phyloP scores from a whole-genome alignment of 2,329 filamentous ascomycete genomes.

The Didymellaceae sp. region DNA sequence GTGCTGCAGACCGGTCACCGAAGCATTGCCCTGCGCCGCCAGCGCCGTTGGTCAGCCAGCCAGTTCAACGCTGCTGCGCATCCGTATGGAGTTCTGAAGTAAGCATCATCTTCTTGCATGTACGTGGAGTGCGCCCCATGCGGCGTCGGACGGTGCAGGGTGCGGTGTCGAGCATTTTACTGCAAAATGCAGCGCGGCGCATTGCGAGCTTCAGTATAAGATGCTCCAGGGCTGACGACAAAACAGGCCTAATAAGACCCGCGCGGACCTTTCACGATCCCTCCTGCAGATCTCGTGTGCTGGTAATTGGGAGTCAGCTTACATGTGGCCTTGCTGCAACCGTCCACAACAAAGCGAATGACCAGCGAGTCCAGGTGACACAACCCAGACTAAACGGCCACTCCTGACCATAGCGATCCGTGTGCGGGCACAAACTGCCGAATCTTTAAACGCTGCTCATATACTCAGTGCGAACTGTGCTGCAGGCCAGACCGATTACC shows the following conservation, averaged over 20 bases:
- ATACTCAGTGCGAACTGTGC: conserved; percentile 20
- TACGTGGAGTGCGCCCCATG: conserved; percentile 16
- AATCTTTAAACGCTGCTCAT: conserved; percentile 17
- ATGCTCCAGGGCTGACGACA: conserved; percentile 32
- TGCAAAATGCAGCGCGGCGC: conserved; percentile 2
- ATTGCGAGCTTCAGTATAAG: conserved; percentile 19
- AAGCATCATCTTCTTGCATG: conserved; percentile 24
- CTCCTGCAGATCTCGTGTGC: conserved; percentile 42
- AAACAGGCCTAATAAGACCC: conserved; percentile 39
- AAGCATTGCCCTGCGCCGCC: conserved; percentile 16
- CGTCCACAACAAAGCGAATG: conserved; percentile 46
- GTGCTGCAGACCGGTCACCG: conserved; percentile 3
- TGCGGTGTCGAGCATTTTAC: conserved; percentile 6
- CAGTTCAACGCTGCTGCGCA: conserved; percentile 19
- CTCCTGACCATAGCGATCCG: conserved; percentile 21
- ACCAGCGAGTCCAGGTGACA: conserved; percentile 44
- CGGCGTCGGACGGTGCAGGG: conserved; percentile 3
- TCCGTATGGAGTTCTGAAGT: conserved; percentile 21
- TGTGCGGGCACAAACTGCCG: conserved; percentile 8
- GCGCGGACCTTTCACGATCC: conserved; percentile 40
- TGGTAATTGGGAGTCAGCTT: conserved; percentile 47
- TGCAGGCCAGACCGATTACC: conserved; percentile 17
- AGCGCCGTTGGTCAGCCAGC: conserved; percentile 24
- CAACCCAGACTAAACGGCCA: conserved; percentile 40
- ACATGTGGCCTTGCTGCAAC: conserved; percentile 45